These are phyloP conservation scores for Didymella exigua DNA, from an alignment of 2,329 filamentous ascomycete genomes.

Conservation along the genomic window DNA sequence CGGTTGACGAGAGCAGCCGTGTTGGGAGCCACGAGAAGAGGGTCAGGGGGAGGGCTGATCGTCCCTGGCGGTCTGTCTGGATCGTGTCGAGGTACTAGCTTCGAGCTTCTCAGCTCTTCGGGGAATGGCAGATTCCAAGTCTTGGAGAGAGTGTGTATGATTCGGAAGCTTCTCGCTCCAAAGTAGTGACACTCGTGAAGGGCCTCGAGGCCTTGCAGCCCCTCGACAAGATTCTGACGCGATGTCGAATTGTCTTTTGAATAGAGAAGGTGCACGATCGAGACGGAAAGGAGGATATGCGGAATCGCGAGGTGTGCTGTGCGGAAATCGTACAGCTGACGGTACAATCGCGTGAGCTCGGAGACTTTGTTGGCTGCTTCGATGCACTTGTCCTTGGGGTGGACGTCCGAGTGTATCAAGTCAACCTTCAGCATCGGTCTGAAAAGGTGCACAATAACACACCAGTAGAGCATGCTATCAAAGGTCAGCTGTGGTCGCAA, in stretches of 20 bases:
- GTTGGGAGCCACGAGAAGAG: constrained; percentile 24
- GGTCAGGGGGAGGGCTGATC: constrained; percentile 30
- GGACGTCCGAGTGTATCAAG: constrained; percentile 62
- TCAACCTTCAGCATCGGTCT: constrained; percentile 72
- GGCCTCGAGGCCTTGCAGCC: constrained; percentile 50
- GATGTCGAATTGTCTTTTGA: constrained; percentile 47
- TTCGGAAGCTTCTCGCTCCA: constrained; percentile 50
- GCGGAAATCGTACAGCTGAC: constrained; percentile 52
- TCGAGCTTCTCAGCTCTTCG: constrained; percentile 40
- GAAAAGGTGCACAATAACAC: constrained; percentile 74
- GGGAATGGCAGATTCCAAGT: constrained; percentile 54
- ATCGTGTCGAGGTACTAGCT: constrained; percentile 29
- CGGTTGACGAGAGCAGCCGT: constrained; percentile 17
- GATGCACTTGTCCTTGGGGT: constrained; percentile 70
- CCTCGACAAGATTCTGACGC: constrained; percentile 49
- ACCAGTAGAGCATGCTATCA: constrained; percentile 69
- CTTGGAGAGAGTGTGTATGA: constrained; percentile 50
- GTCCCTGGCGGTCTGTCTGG: constrained; percentile 16
- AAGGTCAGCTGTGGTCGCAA: constrained; percentile 16
- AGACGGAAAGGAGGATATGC: constrained; percentile 50
- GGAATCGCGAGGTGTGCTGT: constrained; percentile 48
- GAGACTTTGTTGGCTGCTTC: constrained; percentile 54
- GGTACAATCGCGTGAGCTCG: constrained; percentile 50
- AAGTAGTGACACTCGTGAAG: constrained; percentile 53
- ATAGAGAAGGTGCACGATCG: constrained; percentile 54